phyloP scores from a whole-genome alignment of 768 basidiomycete species.

The Russula earlei region DNA sequence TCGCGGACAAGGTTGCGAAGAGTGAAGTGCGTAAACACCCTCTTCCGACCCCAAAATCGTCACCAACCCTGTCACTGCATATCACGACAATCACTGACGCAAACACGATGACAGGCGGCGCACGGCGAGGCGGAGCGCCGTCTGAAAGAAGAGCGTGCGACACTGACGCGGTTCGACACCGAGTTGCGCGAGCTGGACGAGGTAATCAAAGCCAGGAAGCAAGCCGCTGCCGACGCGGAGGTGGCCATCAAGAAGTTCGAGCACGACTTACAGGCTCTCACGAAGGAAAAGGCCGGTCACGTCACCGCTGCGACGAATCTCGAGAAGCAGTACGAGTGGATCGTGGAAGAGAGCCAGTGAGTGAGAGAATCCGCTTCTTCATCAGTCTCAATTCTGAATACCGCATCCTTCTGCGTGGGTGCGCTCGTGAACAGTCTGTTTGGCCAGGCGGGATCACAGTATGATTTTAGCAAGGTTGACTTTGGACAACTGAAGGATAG shows the following conservation, averaged over 20 bases:
- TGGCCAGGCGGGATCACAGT: conserved; percentile 69
- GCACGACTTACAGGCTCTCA: conserved; percentile 53
- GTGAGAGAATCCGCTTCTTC: conserved; percentile 25
- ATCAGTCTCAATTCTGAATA: neutral
- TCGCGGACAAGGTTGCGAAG: conserved; percentile 3
- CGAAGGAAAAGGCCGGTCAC: conserved; percentile 55
- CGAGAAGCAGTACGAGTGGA: conserved; percentile 87
- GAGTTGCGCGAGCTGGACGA: conserved; percentile 79
- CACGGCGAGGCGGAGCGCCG: conserved; percentile 59
- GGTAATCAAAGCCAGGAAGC: conserved; percentile 75
- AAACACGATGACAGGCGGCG: conserved; percentile 31
- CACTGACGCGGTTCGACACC: conserved; percentile 77
- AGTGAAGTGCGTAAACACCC: neutral
- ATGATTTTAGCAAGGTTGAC: conserved; percentile 67
- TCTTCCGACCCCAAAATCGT: too few relatives aligned
- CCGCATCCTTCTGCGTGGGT: too few relatives aligned
- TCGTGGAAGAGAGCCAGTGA: conserved; percentile 76
- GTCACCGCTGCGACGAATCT: conserved; percentile 45
- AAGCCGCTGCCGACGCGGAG: conserved; percentile 56
- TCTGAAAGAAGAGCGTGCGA: conserved; percentile 79
- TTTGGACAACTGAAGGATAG: conserved; percentile 49
- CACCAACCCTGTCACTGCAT: neutral
- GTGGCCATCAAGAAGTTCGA: conserved; percentile 55
- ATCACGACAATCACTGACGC: neutral
- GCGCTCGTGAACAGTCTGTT: conserved; percentile 37